Conservation (phyloP, 148 eudicot genomes). For the Camellia lanceoleosa region DNA sequence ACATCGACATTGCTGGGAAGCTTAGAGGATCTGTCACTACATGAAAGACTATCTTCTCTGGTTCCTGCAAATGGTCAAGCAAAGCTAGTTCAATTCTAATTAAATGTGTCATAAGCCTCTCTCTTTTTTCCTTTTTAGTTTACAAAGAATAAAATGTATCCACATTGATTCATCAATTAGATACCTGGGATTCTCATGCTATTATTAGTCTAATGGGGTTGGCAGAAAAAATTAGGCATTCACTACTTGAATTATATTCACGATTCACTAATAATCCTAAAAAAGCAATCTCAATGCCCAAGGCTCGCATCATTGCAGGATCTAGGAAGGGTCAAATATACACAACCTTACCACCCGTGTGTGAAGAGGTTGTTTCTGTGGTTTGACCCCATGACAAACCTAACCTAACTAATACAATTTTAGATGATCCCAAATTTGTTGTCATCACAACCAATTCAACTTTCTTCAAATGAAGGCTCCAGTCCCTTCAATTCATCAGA, state of each 20-base stretch:
- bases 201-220: not conserved
- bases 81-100: conserved; percentile 15
- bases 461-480: conserved; percentile 7
- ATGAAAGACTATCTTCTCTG: conserved; percentile 79
- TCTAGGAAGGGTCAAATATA: too few species aligned
- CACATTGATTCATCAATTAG: not conserved
- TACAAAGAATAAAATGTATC: not conserved
- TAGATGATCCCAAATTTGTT: not conserved
- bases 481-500: not conserved
- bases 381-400: too few species aligned
- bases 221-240: not conserved
- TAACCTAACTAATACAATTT: not conserved
- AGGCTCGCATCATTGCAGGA: too few species aligned
- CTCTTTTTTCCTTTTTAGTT: not conserved
- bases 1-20: conserved; percentile 80
- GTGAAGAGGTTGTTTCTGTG: too few species aligned
- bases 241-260: not conserved
- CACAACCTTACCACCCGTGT: too few species aligned
- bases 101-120: conserved; percentile 6
- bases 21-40: conserved; percentile 86
- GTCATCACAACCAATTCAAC: conserved; percentile 1
- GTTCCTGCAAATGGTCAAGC: conserved; percentile 56
- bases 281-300: not conserved
- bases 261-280: not conserved
- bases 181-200: not conserved